phyloP scores from a whole-genome alignment of 2,329 filamentous ascomycete genomes.

The Alternaria burnsii region DNA sequence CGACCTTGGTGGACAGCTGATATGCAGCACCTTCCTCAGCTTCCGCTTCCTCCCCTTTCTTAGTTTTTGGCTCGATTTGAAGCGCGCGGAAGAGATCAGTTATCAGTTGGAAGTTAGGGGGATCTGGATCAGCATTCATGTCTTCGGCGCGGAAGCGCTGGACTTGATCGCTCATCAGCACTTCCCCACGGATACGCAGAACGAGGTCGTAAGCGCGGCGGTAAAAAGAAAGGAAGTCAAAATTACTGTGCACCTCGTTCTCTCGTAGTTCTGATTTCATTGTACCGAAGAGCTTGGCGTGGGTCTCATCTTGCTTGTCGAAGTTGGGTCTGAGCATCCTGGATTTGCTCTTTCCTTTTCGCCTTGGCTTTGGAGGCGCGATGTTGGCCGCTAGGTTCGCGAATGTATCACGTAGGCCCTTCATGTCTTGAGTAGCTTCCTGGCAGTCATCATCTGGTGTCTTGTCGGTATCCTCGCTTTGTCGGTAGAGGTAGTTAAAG shows the following conservation, averaged over 20 bases:
- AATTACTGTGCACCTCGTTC: conserved; percentile 26
- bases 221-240: conserved; percentile 33
- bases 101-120: conserved; percentile 12
- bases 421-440: background rate
- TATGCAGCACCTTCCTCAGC: conserved; percentile 5
- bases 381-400: conserved; percentile 7
- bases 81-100: conserved; percentile 18
- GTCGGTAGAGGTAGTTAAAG: conserved; percentile 21
- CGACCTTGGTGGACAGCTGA: conserved; percentile 11
- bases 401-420: conserved; percentile 15
- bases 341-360: conserved; percentile 14
- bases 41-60: conserved; percentile 4
- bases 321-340: conserved; percentile 17
- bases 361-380: background rate
- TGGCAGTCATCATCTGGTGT: background rate
- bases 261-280: conserved; percentile 14
- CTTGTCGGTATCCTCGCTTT: background rate
- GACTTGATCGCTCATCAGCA: conserved; percentile 17
- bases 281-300: conserved; percentile 17
- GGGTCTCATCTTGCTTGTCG: background rate
- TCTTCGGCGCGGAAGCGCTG: conserved; percentile 6
- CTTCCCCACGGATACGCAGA: conserved; percentile 13
- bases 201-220: conserved; percentile 23
- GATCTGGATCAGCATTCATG: conserved; percentile 11
- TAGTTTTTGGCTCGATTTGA: conserved; percentile 16